Evolutionary conservation across 2,329 filamentous ascomycete genomes (phyloP).

Genomic region (Hymenoscyphus linearis): DNA sequence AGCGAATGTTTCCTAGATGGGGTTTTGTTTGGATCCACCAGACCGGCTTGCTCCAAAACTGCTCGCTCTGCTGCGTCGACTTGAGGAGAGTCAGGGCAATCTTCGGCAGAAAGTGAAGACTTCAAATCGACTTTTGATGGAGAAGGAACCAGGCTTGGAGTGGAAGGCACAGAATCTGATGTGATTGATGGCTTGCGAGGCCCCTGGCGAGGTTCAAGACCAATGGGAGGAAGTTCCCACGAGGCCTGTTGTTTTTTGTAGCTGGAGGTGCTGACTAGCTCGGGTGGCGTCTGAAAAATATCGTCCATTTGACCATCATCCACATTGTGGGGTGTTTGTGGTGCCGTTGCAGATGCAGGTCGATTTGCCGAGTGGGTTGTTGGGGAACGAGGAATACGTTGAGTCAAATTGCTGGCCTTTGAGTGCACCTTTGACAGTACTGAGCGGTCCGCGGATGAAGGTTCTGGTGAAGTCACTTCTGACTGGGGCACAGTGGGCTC

Average conservation of each 20-base stretch:
- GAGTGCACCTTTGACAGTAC: slow-evolving; percentile 31
- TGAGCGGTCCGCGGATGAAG: slow-evolving; percentile 28
- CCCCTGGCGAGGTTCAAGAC: slow-evolving; percentile 31
- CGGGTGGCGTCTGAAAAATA: slow-evolving; percentile 45
- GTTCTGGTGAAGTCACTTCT: slow-evolving; percentile 15
- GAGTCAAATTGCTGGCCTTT: slow-evolving; percentile 34
- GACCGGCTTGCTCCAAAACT: slow-evolving; percentile 61
- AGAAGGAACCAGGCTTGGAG: slow-evolving; percentile 20
- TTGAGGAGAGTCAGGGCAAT: slow-evolving; percentile 28
- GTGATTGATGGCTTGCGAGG: slow-evolving; percentile 41
- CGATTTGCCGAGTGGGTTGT: slow-evolving; percentile 30
- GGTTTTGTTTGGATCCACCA: slow-evolving; percentile 46
- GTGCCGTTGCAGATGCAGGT: slow-evolving; percentile 28
- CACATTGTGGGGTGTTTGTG: slow-evolving; percentile 32
- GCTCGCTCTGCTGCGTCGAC: slow-evolving; percentile 62
- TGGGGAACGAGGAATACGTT: slow-evolving; percentile 36
- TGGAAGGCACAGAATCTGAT: slow-evolving; percentile 33
- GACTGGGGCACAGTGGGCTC: slow-evolving; percentile 1
- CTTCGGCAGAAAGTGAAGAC: slow-evolving; percentile 31
- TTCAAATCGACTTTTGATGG: slow-evolving; percentile 34
- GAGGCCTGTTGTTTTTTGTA: slow-evolving; percentile 39
- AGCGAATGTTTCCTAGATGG: slow-evolving; percentile 35
- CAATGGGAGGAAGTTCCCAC: slow-evolving; percentile 39
- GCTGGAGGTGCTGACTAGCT: slow-evolving; percentile 34
- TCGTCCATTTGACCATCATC: slow-evolving; percentile 39